Evolutionary conservation across 768 basidiomycete species (phyloP).

Genomic region (Tricholoma furcatifolium): DNA sequence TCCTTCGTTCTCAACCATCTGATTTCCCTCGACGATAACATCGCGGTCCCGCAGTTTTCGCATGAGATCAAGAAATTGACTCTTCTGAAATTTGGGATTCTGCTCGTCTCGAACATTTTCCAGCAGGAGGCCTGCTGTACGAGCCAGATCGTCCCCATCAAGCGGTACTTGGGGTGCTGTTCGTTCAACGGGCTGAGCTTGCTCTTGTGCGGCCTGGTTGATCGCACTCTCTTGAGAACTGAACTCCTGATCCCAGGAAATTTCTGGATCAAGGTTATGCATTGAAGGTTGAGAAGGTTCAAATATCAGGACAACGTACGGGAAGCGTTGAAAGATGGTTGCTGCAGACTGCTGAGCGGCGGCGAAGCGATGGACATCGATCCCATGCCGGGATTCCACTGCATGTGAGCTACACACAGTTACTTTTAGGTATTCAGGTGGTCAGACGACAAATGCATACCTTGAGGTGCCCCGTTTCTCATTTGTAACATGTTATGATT

Average conservation of each 20-base stretch:
- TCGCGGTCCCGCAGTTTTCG: conserved; percentile 77
- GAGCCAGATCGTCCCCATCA: conserved; percentile 72
- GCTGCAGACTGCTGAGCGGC: conserved; percentile 26
- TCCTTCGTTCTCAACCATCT: conserved; percentile 62
- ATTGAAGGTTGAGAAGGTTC: neutral
- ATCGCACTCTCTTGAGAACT: conserved; percentile 49
- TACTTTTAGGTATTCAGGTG: neutral
- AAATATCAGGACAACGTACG: conserved; percentile 5
- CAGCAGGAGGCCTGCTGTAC: conserved; percentile 75
- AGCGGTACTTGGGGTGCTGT: conserved; percentile 15
- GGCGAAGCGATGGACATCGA: conserved; percentile 34
- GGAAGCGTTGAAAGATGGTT: conserved; percentile 7
- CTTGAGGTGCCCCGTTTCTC: conserved; percentile 15
- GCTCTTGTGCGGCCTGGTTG: conserved; percentile 15
- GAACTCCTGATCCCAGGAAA: conserved; percentile 68
- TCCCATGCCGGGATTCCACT: conserved; percentile 43
- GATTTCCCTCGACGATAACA: conserved; percentile 74
- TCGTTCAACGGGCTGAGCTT: conserved; percentile 21
- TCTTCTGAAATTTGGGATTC: conserved; percentile 84
- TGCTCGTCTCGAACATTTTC: conserved; percentile 72
- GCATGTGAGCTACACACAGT: conserved; percentile 29
- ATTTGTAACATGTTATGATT: neutral
- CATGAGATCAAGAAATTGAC: conserved; percentile 86
- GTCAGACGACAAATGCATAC: conserved; percentile 10
- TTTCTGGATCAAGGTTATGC: conserved; percentile 25